Base-by-base conservation (phyloP, 768 basidiomycete species). In the Tulasnella calospora region DNA sequence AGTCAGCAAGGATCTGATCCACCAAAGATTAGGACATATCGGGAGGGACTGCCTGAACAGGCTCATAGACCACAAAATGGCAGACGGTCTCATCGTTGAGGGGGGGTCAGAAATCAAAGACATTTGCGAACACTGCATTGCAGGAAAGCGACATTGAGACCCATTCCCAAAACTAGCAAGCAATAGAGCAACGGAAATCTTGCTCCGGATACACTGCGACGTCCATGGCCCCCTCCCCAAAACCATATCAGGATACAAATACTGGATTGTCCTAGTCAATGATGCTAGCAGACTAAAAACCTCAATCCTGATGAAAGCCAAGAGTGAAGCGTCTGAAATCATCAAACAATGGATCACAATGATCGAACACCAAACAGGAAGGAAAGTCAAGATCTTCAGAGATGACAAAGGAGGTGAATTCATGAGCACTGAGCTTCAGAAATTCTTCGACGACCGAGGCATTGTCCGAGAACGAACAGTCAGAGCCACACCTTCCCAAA, bases 391-490 rank as follows among this genome's bases (percentile, higher is more conserved):
- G 38, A 27, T 15, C 15, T 44, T n/a, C n/a, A n/a, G n/a, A n/a
- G n/a, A n/a, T n/a, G n/a, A n/a, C n/a, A n/a, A n/a, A n/a, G n/a
- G n/a, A n/a, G n/a, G n/a, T n/a, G n/a, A n/a, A n/a, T n/a, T n/a
- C n/a, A n/a, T n/a, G n/a, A n/a, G n/a, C n/a, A 80, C 57, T 2
- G 35, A 80, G 47, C 74, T 80, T 8, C 3, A 46, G 19, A 44
- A 9, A 5, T 79, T 55, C 70, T 15, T 17, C 6, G 55, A 30
- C 13, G 71, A 55, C 17, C 15, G 35, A 74, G 80, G 80, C 17
- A 81, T 80, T 30, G n/a, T 36, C 13, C 76, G 73, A 19, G 30
- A 81, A 33, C 77, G 73, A 44, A n/a, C n/a, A n/a, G n/a, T n/a
- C n/a, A n/a, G n/a, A n/a, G n/a, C n/a, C n/a, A n/a, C n/a, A n/a